Conservation (phyloP, 768 basidiomycete species). For the Butyriboletus loyo region DNA sequence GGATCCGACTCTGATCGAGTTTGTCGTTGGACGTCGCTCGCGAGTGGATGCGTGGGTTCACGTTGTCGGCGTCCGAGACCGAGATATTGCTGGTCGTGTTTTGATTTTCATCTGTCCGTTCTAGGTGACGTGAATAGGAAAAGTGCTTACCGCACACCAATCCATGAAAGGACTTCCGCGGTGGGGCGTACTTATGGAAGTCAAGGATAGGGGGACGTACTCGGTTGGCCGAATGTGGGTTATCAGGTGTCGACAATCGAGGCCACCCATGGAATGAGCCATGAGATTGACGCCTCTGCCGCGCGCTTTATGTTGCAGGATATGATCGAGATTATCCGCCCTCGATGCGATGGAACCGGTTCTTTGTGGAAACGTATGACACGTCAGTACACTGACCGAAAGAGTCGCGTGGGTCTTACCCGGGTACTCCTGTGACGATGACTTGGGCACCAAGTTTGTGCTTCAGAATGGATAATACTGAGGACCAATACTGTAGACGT, state of each 20-base stretch:
- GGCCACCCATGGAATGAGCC: constrained; percentile 97
- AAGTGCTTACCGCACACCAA: constrained; percentile 78
- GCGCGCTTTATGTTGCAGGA: constrained; percentile 59
- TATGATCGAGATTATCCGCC: constrained; percentile 69
- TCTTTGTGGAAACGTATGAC: constrained; percentile 37
- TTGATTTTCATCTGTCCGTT: constrained; percentile 12
- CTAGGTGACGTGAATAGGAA: constrained; percentile 4
- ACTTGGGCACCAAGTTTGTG: constrained; percentile 87
- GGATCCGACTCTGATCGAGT: not conserved
- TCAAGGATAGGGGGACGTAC: constrained; percentile 85
- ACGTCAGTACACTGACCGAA: not conserved
- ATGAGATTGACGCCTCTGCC: constrained; percentile 89
- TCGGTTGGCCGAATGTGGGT: constrained; percentile 77
- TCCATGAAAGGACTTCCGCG: constrained; percentile 98
- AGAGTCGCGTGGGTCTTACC: constrained; percentile 47
- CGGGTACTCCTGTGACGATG: constrained; percentile 92
- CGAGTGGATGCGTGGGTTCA: constrained; percentile 6
- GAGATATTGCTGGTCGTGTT: constrained; percentile 67
- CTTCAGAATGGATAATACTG: constrained; percentile 76
- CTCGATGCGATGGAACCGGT: constrained; percentile 88
- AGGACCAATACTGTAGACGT: constrained; percentile 92
- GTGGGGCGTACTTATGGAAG: constrained; percentile 90
- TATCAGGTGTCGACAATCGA: constrained; percentile 92
- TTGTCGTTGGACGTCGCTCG: not conserved
- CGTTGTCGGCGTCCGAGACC: constrained; percentile 75